A percentile compares a stretch with the other conserved stretches of the same genome.
Conservation (phyloP, 1,139 yeast species). For the Debaryomycetaceae sp. region DNA sequence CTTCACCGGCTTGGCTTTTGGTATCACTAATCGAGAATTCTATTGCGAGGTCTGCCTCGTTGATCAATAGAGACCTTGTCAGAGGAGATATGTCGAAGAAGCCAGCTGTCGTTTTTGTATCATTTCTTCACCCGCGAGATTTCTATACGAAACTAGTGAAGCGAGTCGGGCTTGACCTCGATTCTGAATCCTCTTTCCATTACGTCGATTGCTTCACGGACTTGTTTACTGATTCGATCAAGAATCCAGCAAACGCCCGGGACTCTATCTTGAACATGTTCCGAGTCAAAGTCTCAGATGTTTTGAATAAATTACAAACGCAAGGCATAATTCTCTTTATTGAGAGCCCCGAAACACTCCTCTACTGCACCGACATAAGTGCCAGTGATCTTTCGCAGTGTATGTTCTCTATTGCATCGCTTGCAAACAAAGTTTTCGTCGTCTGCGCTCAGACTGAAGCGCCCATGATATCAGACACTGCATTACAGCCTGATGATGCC, state of each 20-base stretch:
- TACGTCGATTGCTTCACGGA: conserved; percentile 36
- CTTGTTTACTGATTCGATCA: conserved; percentile 22
- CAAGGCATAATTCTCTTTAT: conserved; percentile 21
- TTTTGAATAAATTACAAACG: neutral
- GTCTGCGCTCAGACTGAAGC: conserved; percentile 27
- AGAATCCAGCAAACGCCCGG: conserved; percentile 11
- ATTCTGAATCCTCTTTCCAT: conserved; percentile 17
- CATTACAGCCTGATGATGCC: conserved; percentile 19
- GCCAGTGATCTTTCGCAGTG: conserved; percentile 23
- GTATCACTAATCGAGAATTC: conserved; percentile 36
- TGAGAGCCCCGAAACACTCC: conserved; percentile 41
- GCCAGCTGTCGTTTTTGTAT: conserved; percentile 27
- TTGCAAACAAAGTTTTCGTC: conserved; percentile 23
- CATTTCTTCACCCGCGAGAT: conserved; percentile 30
- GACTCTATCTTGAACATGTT: neutral
- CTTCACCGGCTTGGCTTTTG: conserved; percentile 59
- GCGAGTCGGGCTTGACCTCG: conserved; percentile 33
- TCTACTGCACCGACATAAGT: conserved; percentile 28
- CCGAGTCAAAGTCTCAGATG: neutral
- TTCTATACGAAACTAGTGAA: conserved; percentile 28
- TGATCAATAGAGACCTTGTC: conserved; percentile 23
- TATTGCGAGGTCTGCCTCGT: conserved; percentile 28
- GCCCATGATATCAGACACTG: conserved; percentile 23
- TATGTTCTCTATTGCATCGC: conserved; percentile 24
- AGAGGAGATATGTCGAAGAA: conserved; percentile 8